Evolutionary conservation across 768 basidiomycete genomes (phyloP).

Genomic region (Macrolepiota albuminosa): DNA sequence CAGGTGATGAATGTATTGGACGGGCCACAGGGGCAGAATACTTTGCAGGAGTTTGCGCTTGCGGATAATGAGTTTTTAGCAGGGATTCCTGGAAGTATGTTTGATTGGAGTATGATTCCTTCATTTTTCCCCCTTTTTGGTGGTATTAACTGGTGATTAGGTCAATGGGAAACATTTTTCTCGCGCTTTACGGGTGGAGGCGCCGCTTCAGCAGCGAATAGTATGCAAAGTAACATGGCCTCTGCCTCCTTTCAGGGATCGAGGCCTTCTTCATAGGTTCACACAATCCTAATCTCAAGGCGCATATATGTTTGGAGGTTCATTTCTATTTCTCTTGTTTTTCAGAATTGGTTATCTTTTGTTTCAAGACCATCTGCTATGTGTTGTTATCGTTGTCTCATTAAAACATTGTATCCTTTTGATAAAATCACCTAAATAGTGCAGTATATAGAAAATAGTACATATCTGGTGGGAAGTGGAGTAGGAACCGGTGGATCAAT

Average conservation of each 20-base stretch:
- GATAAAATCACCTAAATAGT: conserved; percentile 1
- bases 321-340: neutral
- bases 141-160: conserved; percentile 27
- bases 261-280: conserved; percentile 10
- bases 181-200: conserved; percentile 40
- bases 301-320: neutral
- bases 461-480: neutral
- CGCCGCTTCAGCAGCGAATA: conserved; percentile 14
- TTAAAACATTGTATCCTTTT: neutral
- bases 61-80: conserved; percentile 69
- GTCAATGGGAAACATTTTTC: conserved; percentile 83
- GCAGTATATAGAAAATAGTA: neutral
- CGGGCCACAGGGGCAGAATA: conserved; percentile 46
- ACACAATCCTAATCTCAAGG: conserved; percentile 1
- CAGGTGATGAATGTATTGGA: conserved; percentile 79
- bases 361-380: neutral
- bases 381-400: neutral
- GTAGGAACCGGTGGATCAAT: neutral
- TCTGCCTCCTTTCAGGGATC: conserved; percentile 13
- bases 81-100: conserved; percentile 80
- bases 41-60: conserved; percentile 60
- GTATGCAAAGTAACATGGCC: conserved; percentile 16
- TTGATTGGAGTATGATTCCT: conserved; percentile 68
- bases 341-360: neutral
- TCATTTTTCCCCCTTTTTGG: neutral